phyloP scores from a whole-genome alignment of 257 asterid genomes.

The Penstemon newberryi region DNA sequence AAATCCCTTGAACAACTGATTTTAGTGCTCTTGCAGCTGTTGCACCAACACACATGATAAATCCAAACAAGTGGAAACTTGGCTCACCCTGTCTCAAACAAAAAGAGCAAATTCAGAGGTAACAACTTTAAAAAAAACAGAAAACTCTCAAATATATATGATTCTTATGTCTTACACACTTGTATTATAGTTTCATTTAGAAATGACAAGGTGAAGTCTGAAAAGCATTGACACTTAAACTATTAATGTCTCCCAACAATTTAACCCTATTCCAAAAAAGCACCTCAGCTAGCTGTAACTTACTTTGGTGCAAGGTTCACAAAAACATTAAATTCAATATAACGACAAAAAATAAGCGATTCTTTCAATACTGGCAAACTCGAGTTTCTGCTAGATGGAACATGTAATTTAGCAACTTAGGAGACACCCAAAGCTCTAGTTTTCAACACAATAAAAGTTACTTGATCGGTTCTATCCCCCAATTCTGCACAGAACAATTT shows the following conservation, averaged over 20 bases:
- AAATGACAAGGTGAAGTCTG: not conserved
- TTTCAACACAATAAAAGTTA: constrained; percentile 8
- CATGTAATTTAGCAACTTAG: not conserved
- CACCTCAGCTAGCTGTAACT: not conserved
- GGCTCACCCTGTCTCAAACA: constrained; percentile 53
- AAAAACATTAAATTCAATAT: not conserved
- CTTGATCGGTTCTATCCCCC: not conserved
- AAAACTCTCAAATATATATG: not conserved
- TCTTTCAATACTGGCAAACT: not conserved
- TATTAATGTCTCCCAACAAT: not conserved
- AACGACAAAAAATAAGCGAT: not conserved
- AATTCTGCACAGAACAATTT: not conserved
- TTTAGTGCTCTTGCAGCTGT: constrained; percentile 71
- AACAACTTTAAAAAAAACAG: not conserved
- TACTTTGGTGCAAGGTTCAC: not conserved
- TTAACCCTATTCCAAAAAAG: not conserved
- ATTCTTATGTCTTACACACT: not conserved
- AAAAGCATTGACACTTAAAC: not conserved
- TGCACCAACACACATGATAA: constrained; percentile 58
- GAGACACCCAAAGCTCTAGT: not conserved
- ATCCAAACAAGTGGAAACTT: constrained; percentile 66
- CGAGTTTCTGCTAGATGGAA: not conserved
- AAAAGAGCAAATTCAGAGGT: not conserved
- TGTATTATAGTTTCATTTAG: not conserved
- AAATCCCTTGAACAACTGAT: constrained; percentile 64